Evolutionary conservation across 192 early-diverging fungal species (phyloP).

Genomic region (Podila verticillata): DNA sequence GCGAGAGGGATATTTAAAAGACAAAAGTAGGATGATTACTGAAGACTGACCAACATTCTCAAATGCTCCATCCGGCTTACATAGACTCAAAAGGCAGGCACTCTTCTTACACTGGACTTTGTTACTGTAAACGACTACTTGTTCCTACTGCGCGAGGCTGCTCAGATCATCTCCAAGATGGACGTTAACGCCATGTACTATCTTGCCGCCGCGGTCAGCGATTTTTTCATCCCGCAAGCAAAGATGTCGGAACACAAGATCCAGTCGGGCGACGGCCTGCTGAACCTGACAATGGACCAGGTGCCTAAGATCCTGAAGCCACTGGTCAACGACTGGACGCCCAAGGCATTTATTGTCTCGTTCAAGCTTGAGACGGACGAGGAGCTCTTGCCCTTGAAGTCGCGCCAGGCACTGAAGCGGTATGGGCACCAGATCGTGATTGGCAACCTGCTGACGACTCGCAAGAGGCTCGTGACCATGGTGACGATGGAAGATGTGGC

Average conservation of each 20-base stretch:
- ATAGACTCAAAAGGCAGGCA: constrained; percentile 65
- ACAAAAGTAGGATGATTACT: too few species aligned
- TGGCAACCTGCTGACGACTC: constrained; percentile 90
- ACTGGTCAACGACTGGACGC: constrained; percentile 93
- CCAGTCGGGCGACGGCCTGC: constrained; percentile 87
- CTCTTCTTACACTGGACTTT: constrained; percentile 86
- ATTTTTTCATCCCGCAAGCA: constrained; percentile 96
- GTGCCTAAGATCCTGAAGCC: constrained; percentile 97
- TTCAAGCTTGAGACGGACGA: constrained; percentile 98
- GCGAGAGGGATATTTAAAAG: too few species aligned
- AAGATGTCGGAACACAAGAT: constrained; percentile 98
- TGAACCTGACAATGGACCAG: constrained; percentile 91
- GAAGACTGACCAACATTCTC: too few species aligned
- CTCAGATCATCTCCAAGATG: constrained; percentile 72
- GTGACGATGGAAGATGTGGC: constrained; percentile 59
- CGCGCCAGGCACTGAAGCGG: constrained; percentile 75
- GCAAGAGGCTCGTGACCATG: constrained; percentile 86
- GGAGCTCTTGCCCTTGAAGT: constrained; percentile 81
- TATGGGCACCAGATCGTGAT: constrained; percentile 99
- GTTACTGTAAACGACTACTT: constrained; percentile 94
- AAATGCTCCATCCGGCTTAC: too few species aligned
- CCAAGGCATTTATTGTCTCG: constrained; percentile 91
- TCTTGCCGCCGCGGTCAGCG: constrained; percentile 96
- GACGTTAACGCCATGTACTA: constrained; percentile 89
- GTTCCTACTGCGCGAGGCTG: constrained; percentile 83